A percentile compares a stretch with the other conserved stretches of the same genome.
Conservation (phyloP, 2,329 filamentous ascomycete genomes). For the Bipolaris cookei region DNA sequence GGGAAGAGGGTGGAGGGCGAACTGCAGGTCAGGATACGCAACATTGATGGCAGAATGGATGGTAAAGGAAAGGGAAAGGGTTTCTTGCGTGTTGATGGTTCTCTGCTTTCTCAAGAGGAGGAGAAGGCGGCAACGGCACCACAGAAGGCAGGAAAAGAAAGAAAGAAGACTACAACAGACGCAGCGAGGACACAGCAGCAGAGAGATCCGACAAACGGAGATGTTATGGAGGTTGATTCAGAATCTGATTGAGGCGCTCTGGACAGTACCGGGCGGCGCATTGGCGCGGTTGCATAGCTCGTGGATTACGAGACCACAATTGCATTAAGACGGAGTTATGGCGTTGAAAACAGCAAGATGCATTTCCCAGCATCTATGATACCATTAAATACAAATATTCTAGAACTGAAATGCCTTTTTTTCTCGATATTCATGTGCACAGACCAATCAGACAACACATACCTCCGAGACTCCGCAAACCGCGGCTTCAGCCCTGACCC, state of each 20-base stretch:
- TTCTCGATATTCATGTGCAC: conserved; percentile 8
- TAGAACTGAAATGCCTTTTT: not conserved
- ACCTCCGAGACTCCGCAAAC: conserved; percentile 28
- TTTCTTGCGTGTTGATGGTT: conserved; percentile 85
- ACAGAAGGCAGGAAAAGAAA: conserved; percentile 18
- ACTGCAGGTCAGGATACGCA: conserved; percentile 78
- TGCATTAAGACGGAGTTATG: conserved; percentile 14
- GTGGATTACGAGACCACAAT: not conserved
- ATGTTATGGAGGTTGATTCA: conserved; percentile 19
- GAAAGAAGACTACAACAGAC: conserved; percentile 15
- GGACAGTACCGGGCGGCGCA: not conserved
- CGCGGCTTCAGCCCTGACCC: conserved; percentile 13
- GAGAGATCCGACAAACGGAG: conserved; percentile 8
- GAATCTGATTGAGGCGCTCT: not conserved
- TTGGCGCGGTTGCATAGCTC: not conserved
- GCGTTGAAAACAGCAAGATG: conserved; percentile 12
- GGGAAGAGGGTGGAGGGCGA: conserved; percentile 62
- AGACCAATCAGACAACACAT: conserved; percentile 24
- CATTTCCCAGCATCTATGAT: conserved; percentile 15
- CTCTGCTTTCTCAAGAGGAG: conserved; percentile 73
- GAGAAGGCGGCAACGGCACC: conserved; percentile 55
- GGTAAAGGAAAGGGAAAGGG: conserved; percentile 74
- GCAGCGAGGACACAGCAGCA: conserved; percentile 8
- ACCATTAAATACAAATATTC: conserved; percentile 14
- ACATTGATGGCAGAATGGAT: conserved; percentile 74